Conservation (phyloP, 805 yeast species). For the Ogataea trehaloabstinens region DNA sequence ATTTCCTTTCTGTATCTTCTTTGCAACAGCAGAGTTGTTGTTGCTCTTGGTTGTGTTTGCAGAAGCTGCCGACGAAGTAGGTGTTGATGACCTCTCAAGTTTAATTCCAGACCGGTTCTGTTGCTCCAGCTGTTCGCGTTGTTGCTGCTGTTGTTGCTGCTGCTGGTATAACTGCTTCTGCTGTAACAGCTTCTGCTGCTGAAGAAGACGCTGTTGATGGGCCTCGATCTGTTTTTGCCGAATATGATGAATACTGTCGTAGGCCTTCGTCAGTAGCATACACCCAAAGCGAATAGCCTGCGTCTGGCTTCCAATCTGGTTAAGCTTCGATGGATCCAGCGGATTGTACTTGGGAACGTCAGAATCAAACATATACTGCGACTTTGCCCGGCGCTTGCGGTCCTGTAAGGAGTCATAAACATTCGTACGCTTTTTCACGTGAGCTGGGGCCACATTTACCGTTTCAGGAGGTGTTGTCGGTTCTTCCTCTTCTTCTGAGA, state of each 20-base stretch:
- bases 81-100: constrained; percentile 1
- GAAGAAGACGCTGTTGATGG: constrained; percentile 33
- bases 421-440: constrained; percentile 22
- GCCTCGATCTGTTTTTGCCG: constrained; percentile 60
- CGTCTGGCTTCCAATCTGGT: constrained; percentile 79
- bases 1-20: neutral
- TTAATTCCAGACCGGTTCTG: neutral
- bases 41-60: neutral
- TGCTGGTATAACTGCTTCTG: constrained; percentile 18
- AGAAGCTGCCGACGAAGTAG: neutral
- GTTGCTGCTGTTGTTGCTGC: neutral
- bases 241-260: constrained; percentile 78
- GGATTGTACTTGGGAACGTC: constrained; percentile 45
- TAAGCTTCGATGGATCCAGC: constrained; percentile 79
- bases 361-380: constrained; percentile 50
- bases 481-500: constrained; percentile 22
- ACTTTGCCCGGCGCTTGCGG: constrained; percentile 40
- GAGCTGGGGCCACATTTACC: constrained; percentile 3
- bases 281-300: constrained; percentile 90
- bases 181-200: constrained; percentile 29
- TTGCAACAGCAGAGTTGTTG: neutral
- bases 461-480: constrained; percentile 13
- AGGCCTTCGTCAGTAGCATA: constrained; percentile 83
- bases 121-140: neutral
- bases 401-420: constrained; percentile 35